These are phyloP conservation scores for Phialophora tarda DNA, from an alignment of 2,329 filamentous ascomycete genomes.

Conservation along the genomic window DNA sequence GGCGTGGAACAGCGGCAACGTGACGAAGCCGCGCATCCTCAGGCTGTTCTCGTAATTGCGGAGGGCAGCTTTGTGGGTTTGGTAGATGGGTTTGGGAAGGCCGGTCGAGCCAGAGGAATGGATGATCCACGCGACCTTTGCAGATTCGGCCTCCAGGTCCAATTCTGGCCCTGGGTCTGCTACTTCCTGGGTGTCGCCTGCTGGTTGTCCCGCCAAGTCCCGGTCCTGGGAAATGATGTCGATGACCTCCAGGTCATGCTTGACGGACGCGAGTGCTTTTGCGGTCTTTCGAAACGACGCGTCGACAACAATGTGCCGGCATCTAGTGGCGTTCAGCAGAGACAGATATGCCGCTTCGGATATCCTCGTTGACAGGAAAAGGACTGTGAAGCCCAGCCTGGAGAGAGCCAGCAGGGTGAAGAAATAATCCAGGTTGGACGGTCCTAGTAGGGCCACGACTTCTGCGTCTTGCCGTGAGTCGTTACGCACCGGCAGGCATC, in stretches of 20 bases:
- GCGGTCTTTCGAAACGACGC: slow-evolving; percentile 40
- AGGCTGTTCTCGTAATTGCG: slow-evolving; percentile 33
- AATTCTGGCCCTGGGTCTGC: slow-evolving; percentile 27
- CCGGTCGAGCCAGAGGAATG: slow-evolving; percentile 59
- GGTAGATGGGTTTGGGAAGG: slow-evolving; percentile 53
- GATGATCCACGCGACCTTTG: slow-evolving; percentile 49
- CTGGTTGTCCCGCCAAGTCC: slow-evolving; percentile 19
- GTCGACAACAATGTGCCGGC: slow-evolving; percentile 45
- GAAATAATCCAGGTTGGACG: slow-evolving; percentile 32
- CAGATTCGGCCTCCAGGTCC: slow-evolving; percentile 29
- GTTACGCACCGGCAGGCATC: no score
- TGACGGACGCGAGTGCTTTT: slow-evolving; percentile 36
- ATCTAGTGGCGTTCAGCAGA: slow-evolving; percentile 48
- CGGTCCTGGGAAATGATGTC: slow-evolving; percentile 35
- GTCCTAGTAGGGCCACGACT: slow-evolving; percentile 30
- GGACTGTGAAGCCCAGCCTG: slow-evolving; percentile 60
- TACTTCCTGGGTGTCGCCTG: slow-evolving; percentile 33
- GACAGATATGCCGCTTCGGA: slow-evolving; percentile 56
- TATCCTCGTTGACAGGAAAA: slow-evolving; percentile 62
- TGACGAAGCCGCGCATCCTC: slow-evolving; percentile 43
- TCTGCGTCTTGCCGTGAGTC: background rate
- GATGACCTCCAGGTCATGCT: slow-evolving; percentile 41
- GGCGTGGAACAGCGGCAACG: slow-evolving; percentile 64
- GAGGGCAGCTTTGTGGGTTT: slow-evolving; percentile 46
- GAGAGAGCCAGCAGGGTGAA: slow-evolving; percentile 53